Base-by-base conservation (phyloP, 257 asterid genomes). In the Mentha longifolia region DNA sequence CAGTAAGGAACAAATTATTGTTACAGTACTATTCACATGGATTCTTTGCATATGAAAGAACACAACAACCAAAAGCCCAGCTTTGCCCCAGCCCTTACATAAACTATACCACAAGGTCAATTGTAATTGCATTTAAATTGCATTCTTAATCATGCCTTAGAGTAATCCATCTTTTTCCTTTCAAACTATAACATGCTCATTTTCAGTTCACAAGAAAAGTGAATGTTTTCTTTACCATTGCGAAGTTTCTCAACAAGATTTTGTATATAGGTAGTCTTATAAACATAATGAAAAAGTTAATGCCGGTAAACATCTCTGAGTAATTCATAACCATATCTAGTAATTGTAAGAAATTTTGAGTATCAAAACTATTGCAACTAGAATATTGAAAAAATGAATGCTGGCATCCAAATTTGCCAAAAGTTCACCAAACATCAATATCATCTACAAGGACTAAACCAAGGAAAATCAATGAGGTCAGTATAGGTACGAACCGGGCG, bases 401-500 rank as follows among this genome's bases (percentile, higher is more conserved):
- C 50, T n/a, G 68, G 56, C 57, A 58, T 31, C 43, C 54, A 30
- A 67, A 60, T 62, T 35, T 68, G 71, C 9, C 45, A 52, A 12
- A n/a, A 59, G 51, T 45, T 77, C 54, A 60, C 59, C n/a, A 51
- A 69, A 42, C 9, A 62, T 67, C 55, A 30, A 60, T 61, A 1
- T 31, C 19, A 28, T 25, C 47, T 20, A 50, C 56, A 69, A 54
- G 60, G 68, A 80, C 41, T 63, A 58, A 74, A 76, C 30, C 64
- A 14, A 37, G 70, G 43, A 25, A 61, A 17, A 22, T 15, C 16
- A 64, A 10, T 19, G 17, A 72, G 56, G 65, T 68, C 66, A 50
- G 33, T 61, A 67, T 75, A 59, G 74, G 64, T 66, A 63, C 87
- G 39, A 67, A 95, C 99, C 96, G 89, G 88, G 72, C 98, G 96